These are phyloP conservation scores for Ogataea methylovora DNA, from an alignment of 805 yeast species.

Conservation along the genomic window DNA sequence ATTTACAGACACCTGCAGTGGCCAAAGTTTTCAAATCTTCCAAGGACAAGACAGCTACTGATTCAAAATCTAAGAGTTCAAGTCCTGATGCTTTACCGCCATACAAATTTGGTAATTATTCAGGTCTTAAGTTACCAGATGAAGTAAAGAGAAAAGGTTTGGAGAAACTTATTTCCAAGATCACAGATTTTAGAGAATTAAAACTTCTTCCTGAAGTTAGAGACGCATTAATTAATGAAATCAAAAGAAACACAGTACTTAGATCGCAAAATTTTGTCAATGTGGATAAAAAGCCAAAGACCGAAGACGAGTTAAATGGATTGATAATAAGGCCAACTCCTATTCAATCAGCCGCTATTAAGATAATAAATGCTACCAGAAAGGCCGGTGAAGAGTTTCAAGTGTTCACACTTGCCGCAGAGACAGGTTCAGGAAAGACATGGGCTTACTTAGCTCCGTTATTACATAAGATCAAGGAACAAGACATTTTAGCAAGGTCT, in stretches of 20 bases:
- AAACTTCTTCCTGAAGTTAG: slow-evolving; percentile 63
- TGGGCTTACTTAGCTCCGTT: slow-evolving; percentile 83
- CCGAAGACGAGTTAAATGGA: slow-evolving; percentile 27
- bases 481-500: slow-evolving; percentile 32
- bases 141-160: slow-evolving; percentile 25
- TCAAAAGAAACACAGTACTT: slow-evolving; percentile 37
- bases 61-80: background rate
- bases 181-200: slow-evolving; percentile 58
- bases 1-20: too few relatives aligned
- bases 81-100: slow-evolving; percentile 15
- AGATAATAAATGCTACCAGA: slow-evolving; percentile 40
- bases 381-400: slow-evolving; percentile 32
- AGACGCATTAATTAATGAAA: slow-evolving; percentile 46
- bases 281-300: slow-evolving; percentile 20
- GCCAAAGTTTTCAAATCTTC: too few relatives aligned
- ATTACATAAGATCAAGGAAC: slow-evolving; percentile 58
- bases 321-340: slow-evolving; percentile 57
- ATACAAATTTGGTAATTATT: slow-evolving; percentile 40
- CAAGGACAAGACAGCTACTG: slow-evolving; percentile 2
- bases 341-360: slow-evolving; percentile 72
- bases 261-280: slow-evolving; percentile 25
- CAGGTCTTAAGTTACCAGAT: slow-evolving; percentile 37
- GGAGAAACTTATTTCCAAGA: slow-evolving; percentile 39
- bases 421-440: slow-evolving; percentile 96
- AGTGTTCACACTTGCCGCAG: slow-evolving; percentile 82